These are phyloP conservation scores for Dothidotthia symphoricarpi DNA, from an alignment of 2,329 filamentous ascomycete genomes.

Conservation along the genomic window DNA sequence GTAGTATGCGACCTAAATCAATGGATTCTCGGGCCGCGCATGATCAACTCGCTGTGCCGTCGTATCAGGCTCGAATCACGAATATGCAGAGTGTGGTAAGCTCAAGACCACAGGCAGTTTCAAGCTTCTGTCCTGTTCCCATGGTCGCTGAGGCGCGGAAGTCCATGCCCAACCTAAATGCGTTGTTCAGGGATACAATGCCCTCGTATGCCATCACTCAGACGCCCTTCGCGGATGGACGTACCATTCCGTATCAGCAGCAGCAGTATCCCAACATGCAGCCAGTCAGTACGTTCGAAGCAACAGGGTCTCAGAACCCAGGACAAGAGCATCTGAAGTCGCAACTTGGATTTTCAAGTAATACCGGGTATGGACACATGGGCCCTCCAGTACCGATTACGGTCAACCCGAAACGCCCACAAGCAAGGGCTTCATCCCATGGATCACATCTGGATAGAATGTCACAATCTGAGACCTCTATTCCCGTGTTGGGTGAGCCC, in stretches of 20 bases:
- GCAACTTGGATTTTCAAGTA: slow-evolving; percentile 4
- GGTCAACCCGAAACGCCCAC: background rate
- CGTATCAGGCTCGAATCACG: background rate
- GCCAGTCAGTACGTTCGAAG: background rate
- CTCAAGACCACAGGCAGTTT: slow-evolving; percentile 2
- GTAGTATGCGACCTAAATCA: background rate
- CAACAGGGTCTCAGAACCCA: background rate
- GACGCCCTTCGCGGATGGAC: background rate
- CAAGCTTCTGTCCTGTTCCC: background rate
- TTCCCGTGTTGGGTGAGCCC: background rate
- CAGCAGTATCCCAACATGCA: background rate
- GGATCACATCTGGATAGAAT: slow-evolving; percentile 3
- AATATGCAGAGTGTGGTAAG: slow-evolving; percentile 2
- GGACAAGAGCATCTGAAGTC: slow-evolving; percentile 6
- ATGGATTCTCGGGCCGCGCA: background rate
- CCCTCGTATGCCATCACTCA: slow-evolving; percentile 5
- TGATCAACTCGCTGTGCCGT: background rate
- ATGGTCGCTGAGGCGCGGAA: slow-evolving; percentile 1
- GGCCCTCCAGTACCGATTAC: background rate
- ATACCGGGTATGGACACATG: slow-evolving; percentile 1
- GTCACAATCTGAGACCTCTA: background rate
- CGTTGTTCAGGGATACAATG: background rate
- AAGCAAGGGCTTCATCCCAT: background rate
- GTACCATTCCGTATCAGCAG: background rate
- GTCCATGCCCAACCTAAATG: slow-evolving; percentile 15